Percentiles rank a stretch among this genome's conserved stretches.
These are phyloP conservation scores for barley (Hordeum vulgare) DNA, from an alignment of 176 grass and related monocot genomes.

Conservation along the genomic window DNA sequence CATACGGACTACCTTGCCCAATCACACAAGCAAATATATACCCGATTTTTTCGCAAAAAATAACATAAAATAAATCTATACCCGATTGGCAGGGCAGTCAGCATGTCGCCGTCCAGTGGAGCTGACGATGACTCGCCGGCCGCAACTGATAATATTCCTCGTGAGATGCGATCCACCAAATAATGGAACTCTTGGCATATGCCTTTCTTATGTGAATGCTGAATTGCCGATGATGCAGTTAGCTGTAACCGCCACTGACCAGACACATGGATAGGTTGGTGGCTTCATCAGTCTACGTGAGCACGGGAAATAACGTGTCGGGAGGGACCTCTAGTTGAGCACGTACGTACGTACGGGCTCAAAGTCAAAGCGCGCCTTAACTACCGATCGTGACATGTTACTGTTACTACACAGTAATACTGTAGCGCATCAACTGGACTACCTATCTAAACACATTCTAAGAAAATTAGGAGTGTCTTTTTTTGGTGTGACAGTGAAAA, in stretches of 20 bases:
- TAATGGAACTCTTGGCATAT: not conserved
- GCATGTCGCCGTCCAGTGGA: not conserved
- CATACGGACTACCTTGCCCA: not conserved
- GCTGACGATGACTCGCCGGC: too few species aligned
- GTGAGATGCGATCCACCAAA: not conserved
- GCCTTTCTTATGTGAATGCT: not conserved
- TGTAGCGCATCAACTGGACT: too few species aligned
- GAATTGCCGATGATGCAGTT: not conserved
- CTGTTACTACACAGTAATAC: too few species aligned
- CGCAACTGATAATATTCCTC: not conserved
- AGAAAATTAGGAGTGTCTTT: too few species aligned
- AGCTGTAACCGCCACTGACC: not conserved
- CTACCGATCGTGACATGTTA: not conserved
- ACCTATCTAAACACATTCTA: too few species aligned
- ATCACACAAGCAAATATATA: not conserved
- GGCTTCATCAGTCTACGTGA: conserved; percentile 6
- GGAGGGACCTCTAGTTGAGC: not conserved
- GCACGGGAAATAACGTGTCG: not conserved
- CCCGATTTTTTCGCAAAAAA: too few species aligned
- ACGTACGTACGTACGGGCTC: not conserved
- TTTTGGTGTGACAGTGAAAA: too few species aligned
- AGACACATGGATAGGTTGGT: not conserved
- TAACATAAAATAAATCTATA: too few species aligned
- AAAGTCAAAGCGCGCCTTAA: not conserved
- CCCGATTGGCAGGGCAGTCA: not conserved